Base-by-base conservation (phyloP, 2,329 filamentous ascomycete species). In the Alternaria rosae region DNA sequence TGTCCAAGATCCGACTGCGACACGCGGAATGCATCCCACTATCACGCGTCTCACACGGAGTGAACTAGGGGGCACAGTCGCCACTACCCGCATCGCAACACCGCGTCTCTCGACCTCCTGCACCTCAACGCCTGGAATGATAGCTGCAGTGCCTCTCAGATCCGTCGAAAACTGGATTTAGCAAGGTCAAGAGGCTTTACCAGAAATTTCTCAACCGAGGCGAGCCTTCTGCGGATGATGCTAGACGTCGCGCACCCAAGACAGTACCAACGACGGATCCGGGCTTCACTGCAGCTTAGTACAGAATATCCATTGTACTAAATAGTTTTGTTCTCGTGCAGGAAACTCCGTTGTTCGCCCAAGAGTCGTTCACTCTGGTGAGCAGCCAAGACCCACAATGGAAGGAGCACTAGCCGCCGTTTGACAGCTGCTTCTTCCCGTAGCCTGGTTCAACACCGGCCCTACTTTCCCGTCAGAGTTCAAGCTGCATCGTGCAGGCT, bases 291-390 rank as follows among this genome's bases (percentile, higher is more conserved):
- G 30, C 32, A 28, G 45, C n/a, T 28, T 32, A 32, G 30, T 26
- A 23, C 13, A 12, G 8, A 30, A 11, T 17, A 35, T 51, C 30
- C 35, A 21, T 25, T 21, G 35, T 51, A 20, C 21, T 15, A 23
- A n/a, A 35, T 8, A 30, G 52, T 41, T n/a, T 23, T 32, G n/a
- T 25, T 30, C 21, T 15, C 32, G 35, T 17, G 25, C 15, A 47
- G 43, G 26, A 28, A 30, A 21, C 44, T 54, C 43, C 43, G 21
- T 35, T 17, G 12, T 21, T 59, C 23, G 30, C 28, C 13, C 47
- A 35, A 38, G 47, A 51, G 32, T 13, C 23, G 21, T 53, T 62
- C 54, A 50, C 50, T 62, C 20, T 35, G 26, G 35, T 50, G 55
- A 51, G 55, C 43, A 43, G 50, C 43, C 26, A 54, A 28, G 43